Base-by-base conservation (phyloP, 768 basidiomycete species). In the Macrolepiota fuliginosa region DNA sequence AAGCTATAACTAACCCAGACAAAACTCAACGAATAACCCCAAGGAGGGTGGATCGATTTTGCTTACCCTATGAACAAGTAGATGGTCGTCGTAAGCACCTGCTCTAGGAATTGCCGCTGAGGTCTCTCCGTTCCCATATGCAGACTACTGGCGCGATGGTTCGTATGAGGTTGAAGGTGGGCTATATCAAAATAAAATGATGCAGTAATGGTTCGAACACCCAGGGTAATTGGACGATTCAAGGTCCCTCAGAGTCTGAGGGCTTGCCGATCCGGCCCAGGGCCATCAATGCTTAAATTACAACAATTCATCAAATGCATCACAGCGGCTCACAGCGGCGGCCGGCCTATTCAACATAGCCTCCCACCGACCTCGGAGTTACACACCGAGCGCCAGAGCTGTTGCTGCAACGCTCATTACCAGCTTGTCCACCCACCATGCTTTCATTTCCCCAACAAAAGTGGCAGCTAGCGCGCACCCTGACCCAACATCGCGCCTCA, bases 391-490 rank as follows among this genome's bases (percentile, higher is more conserved):
- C 32, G 56, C 45, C 46, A 49, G 45, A 25, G 22, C 11, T 5
- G 12, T 22, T 40, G 32, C n/a, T 36, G 10, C 4, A 37, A 54
- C 19, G 7, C 7, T 36, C 65, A 49, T 49, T 17, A 35, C 50
- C 35, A 56, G 47, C 60, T 46, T n/a, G 50, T 13, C 40, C 6
- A 49, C 27, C 15, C 13, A 27, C 24, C 52, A 76, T 77, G 75
- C 63, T 77, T 13, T 73, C 74, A 9, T 75, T 76, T 58, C 71
- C 76, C 54, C 66, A 72, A 22, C 69, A 71, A 24, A 67, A 66
- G 29, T 76, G 74, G 73, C 67, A 68, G 36, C 68, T 68, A 17
- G 63, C 70, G 24, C 58, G 69, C 46, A 54, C 60, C 7, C 17
- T 47, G 13, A 39, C 32, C 29, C 39, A 10, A 59, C 17, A 17